phyloP scores from a whole-genome alignment of 306 rosid species.

The Ormosia semicastrata region DNA sequence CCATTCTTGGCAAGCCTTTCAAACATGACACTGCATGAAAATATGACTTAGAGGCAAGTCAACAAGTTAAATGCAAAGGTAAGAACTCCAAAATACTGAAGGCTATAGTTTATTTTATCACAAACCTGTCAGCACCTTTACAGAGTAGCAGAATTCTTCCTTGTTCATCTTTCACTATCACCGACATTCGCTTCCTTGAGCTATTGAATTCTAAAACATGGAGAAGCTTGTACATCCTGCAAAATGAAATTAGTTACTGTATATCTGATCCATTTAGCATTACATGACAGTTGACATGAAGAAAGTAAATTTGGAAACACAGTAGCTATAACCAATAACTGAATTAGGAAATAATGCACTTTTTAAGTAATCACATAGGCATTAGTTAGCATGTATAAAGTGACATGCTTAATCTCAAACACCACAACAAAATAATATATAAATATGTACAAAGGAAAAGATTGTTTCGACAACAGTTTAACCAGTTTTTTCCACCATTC shows the following conservation, averaged over 20 bases:
- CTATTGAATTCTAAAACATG: slow-evolving; percentile 86
- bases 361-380: background rate
- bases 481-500: background rate
- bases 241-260: background rate
- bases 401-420: background rate
- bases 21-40: slow-evolving; percentile 78
- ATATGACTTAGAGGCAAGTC: slow-evolving; percentile 10
- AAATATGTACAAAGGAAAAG: background rate
- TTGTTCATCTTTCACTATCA: slow-evolving; percentile 67
- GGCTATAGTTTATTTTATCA: background rate
- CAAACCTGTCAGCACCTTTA: slow-evolving; percentile 97
- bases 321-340: background rate
- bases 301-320: background rate
- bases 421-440: background rate
- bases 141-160: slow-evolving; percentile 60
- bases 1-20: slow-evolving; percentile 67
- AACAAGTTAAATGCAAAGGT: slow-evolving; percentile 14
- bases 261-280: background rate
- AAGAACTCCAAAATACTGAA: slow-evolving; percentile 16
- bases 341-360: background rate
- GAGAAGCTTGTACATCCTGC: slow-evolving; percentile 68
- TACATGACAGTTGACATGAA: slow-evolving; percentile 1
- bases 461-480: background rate
- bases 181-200: slow-evolving; percentile 88
- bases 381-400: background rate